Percentiles rank a stretch among this genome's conserved stretches.
Evolutionary conservation across 371 early-diverging fungal genomes (phyloP).

Genomic region (Rhizopus arrhizus): DNA sequence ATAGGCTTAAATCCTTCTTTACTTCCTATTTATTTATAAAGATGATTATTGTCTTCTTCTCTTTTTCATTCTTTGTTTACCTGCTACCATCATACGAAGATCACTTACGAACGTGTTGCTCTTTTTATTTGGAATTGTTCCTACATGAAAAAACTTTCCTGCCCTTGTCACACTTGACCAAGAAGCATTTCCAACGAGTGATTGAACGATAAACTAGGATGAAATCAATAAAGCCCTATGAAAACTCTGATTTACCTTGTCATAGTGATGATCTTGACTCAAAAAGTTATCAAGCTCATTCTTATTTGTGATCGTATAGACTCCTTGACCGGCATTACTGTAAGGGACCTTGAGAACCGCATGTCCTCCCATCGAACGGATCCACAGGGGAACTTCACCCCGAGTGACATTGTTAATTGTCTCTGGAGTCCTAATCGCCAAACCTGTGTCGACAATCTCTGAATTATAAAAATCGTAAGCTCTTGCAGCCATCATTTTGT

Average conservation of each 20-base stretch:
- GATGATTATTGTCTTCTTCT: background rate
- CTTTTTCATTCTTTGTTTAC: constrained; percentile 36
- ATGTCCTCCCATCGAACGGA: constrained; percentile 89
- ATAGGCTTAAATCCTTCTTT: constrained; percentile 84
- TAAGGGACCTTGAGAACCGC: constrained; percentile 93
- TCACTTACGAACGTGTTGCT: constrained; percentile 86
- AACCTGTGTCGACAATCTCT: constrained; percentile 71
- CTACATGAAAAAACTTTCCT: constrained; percentile 89
- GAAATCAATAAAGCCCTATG: background rate
- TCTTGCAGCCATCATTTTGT: constrained; percentile 95
- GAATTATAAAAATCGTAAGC: constrained; percentile 92
- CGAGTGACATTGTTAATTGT: constrained; percentile 88
- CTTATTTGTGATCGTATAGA: constrained; percentile 88
- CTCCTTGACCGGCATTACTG: constrained; percentile 93
- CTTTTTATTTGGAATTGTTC: constrained; percentile 90
- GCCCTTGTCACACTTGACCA: constrained; percentile 84
- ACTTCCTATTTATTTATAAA: constrained; percentile 29
- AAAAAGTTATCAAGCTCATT: constrained; percentile 78
- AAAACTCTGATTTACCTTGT: constrained; percentile 57
- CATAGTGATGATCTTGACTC: constrained; percentile 83
- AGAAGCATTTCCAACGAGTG: constrained; percentile 89
- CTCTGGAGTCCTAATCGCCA: constrained; percentile 85
- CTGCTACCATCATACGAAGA: constrained; percentile 90
- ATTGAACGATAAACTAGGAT: constrained; percentile 85
- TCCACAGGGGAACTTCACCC: constrained; percentile 85